phyloP scores from a whole-genome alignment of 1,284 basidiomycete species.

The Puccinia sorghi region DNA sequence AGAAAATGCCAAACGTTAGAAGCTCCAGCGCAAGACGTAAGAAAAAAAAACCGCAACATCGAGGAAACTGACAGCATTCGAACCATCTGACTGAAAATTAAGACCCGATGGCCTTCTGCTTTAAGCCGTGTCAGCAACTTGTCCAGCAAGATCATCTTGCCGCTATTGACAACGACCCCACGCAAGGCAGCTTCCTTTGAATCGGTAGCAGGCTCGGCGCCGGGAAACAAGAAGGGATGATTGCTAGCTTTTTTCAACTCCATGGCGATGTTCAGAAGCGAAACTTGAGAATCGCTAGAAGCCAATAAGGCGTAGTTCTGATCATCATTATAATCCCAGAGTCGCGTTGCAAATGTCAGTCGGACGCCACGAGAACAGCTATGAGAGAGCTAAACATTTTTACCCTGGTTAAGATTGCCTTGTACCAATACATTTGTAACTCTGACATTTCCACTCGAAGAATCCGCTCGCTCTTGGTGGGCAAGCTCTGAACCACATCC shows the following conservation, averaged over 20 bases:
- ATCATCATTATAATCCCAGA: neutral
- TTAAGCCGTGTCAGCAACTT: conserved; percentile 61
- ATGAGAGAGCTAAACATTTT: conserved; percentile 56
- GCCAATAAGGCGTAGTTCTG: conserved; percentile 25
- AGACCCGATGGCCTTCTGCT: conserved; percentile 61
- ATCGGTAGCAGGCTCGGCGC: conserved; percentile 77
- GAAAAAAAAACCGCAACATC: neutral
- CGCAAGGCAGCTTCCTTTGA: conserved; percentile 70
- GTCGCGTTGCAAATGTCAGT: neutral
- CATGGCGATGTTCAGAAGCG: conserved; percentile 58
- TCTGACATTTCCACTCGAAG: conserved; percentile 96
- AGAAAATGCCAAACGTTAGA: neutral
- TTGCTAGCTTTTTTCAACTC: conserved; percentile 64
- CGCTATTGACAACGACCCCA: conserved; percentile 61
- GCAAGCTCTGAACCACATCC: conserved; percentile 94
- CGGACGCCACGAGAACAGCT: conserved; percentile 64
- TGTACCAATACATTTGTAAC: conserved; percentile 97
- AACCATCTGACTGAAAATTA: conserved; percentile 88
- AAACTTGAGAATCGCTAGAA: conserved; percentile 48
- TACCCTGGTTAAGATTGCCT: conserved; percentile 95
- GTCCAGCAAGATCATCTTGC: conserved; percentile 62
- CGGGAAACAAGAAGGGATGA: conserved; percentile 97
- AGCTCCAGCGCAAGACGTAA: neutral
- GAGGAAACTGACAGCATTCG: conserved; percentile 69
- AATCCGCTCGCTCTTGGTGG: conserved; percentile 97